Evolutionary conservation across 2,329 filamentous ascomycete species (phyloP), one percentile per base, ranked within the genome.

Genomic region (Ophiostoma triangulosporum): DNA sequence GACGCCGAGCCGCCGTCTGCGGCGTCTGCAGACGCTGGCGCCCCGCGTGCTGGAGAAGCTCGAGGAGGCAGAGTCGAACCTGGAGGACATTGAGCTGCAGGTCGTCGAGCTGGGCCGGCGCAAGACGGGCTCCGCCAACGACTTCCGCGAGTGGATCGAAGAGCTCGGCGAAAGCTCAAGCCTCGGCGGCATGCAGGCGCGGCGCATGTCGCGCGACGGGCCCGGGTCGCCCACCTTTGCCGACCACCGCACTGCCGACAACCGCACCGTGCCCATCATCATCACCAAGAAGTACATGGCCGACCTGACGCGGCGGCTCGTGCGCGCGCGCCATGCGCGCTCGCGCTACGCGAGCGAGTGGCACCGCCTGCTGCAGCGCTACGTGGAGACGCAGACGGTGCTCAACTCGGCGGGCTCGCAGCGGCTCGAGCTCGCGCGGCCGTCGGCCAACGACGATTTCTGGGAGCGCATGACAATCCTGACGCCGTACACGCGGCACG

Each of bases 281-380:
- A 86, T 98, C 57, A 97, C 93, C 0, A 86, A 94, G 64, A 84
- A 91, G 61, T 98, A 95, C 66, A 74, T 98, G 57, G 93, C 93
- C 53, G 88, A 96, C 59, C 68, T 98, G 31, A 94, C 89, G 1
- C 77, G 91, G 54, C 84, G 86, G 58, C 73, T 97, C 31, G 81
- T 86, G 60, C 81, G 89, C 54, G 88, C 90, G 6, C 79, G 86
- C 27, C 90, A 98, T 66, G 82, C 87, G 51, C 84, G 88, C 59
- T 82, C 85, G 24, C 79, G 93, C 45, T 96, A 93, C 62, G 73
- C 85, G 24, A 83, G 86, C 62, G 87, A 94, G 64, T 98, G 93
- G 93, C 83, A 86, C 63, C 76, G 77, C 14, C 71, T 96, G 12
- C 78, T 96, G 45, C 76, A 80, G 55, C 77, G 84, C 54, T 89